Percentiles rank a stretch among this genome's conserved stretches.
phyloP scores from a whole-genome alignment of 495 filamentous ascomycete genomes.

The Chaetomium fimeti region DNA sequence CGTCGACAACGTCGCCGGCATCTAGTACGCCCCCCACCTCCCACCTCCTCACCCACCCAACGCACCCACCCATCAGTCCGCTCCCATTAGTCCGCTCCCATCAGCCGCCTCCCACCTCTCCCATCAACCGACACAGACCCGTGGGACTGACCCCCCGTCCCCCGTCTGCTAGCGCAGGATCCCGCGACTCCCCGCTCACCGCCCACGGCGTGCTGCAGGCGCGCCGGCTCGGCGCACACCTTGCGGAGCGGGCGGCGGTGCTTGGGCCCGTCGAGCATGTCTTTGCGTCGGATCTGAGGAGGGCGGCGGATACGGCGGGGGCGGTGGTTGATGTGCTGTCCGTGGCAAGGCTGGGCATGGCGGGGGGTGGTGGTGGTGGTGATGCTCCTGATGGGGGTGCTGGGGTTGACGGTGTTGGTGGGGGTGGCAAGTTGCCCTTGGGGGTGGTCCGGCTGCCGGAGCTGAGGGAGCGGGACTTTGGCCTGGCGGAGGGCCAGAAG shows the following conservation, averaged over 20 bases:
- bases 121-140: no score
- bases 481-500: slow-evolving; percentile 63
- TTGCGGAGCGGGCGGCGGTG: slow-evolving; percentile 49
- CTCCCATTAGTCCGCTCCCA: no score
- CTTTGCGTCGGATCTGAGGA: slow-evolving; percentile 76
- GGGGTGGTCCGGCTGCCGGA: slow-evolving; percentile 50
- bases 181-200: slow-evolving; percentile 74
- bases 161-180: slow-evolving; percentile 62
- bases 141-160: no score
- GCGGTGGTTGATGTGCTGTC: slow-evolving; percentile 57
- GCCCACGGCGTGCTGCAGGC: slow-evolving; percentile 79
- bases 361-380: background rate
- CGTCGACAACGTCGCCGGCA: slow-evolving; percentile 74
- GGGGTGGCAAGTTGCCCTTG: slow-evolving; percentile 11
- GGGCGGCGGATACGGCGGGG: slow-evolving; percentile 69
- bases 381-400: background rate
- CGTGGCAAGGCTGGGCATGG: background rate
- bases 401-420: background rate
- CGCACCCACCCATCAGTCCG: no score
- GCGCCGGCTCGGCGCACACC: slow-evolving; percentile 58
- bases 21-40: slow-evolving; percentile 58
- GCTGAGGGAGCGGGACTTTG: slow-evolving; percentile 73
- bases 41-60: no score
- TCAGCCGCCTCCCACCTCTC: no score
- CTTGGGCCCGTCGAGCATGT: slow-evolving; percentile 55